These are phyloP conservation scores for Macrocybe sp. DNA, from an alignment of 1,284 basidiomycete species.

Conservation along the genomic window DNA sequence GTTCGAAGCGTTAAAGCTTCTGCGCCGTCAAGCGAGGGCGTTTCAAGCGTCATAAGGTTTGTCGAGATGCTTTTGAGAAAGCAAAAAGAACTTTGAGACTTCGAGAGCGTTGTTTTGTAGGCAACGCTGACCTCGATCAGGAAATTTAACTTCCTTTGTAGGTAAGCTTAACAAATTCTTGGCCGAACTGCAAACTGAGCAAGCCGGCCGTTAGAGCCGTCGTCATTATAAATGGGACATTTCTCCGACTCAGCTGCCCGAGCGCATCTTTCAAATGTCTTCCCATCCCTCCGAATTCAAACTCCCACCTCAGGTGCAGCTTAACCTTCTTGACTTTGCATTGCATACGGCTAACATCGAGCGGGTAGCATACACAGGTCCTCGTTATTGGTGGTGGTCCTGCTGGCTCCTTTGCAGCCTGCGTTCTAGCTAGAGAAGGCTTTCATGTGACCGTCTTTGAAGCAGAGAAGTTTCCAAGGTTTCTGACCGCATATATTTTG, in stretches of 20 bases:
- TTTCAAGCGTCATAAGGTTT: not conserved
- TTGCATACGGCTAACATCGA: conserved; percentile 1
- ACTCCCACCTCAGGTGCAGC: conserved; percentile 17
- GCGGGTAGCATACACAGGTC: conserved; percentile 39
- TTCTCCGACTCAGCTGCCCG: not conserved
- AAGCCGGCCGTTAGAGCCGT: not conserved
- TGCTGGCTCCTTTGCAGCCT: conserved; percentile 65
- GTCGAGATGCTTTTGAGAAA: not conserved
- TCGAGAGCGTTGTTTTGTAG: no score
- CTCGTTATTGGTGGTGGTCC: conserved; percentile 67
- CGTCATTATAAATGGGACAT: not conserved
- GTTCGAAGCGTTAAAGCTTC: not conserved
- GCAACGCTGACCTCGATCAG: conserved; percentile 2
- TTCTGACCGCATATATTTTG: conserved; percentile 3
- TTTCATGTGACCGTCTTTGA: conserved; percentile 65
- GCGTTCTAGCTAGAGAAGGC: conserved; percentile 68
- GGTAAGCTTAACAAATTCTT: not conserved
- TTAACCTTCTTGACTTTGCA: not conserved
- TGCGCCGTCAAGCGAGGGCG: not conserved
- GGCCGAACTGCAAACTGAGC: not conserved
- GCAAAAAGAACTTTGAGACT: no score
- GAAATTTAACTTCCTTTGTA: conserved; percentile 13
- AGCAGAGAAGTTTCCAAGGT: conserved; percentile 65
- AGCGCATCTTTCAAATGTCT: not conserved
- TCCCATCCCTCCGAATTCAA: conserved; percentile 4